Conservation (phyloP, 176 grass and related monocot genomes). For the Avena atlantica region DNA sequence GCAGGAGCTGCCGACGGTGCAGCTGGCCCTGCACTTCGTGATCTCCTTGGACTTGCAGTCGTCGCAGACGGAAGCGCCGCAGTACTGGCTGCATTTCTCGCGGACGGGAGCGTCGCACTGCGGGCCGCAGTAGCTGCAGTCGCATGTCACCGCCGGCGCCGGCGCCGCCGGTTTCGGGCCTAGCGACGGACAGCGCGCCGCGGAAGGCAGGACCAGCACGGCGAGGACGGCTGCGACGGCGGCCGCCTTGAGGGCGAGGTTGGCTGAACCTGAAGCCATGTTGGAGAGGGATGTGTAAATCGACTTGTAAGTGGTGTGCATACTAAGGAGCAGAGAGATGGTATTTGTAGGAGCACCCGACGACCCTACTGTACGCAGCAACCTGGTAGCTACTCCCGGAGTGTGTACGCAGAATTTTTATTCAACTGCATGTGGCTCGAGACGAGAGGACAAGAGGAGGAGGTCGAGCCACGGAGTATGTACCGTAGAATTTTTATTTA, state of each 20-base stretch:
- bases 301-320: neutral
- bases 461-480: too few species aligned
- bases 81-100: neutral
- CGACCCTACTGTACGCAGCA: too few species aligned
- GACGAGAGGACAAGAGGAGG: too few species aligned
- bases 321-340: neutral
- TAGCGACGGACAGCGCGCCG: neutral
- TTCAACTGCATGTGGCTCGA: too few species aligned
- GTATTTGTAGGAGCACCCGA: neutral
- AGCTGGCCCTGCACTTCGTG: neutral
- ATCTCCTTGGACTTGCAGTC: neutral
- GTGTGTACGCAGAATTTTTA: too few species aligned
- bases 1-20: neutral
- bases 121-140: neutral
- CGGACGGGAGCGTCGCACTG: neutral
- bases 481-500: too few species aligned
- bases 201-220: neutral
- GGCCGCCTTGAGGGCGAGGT: neutral
- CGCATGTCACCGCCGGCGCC: neutral
- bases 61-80: neutral
- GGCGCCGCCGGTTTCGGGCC: neutral
- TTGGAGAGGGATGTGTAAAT: neutral
- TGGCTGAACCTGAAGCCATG: neutral
- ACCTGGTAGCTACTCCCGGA: too few species aligned
- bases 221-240: neutral